Evolutionary conservation across 164 flowering plant genomes (phyloP), one percentile per base, ranked within the genome.

Genomic region (Protea cynaroides): DNA sequence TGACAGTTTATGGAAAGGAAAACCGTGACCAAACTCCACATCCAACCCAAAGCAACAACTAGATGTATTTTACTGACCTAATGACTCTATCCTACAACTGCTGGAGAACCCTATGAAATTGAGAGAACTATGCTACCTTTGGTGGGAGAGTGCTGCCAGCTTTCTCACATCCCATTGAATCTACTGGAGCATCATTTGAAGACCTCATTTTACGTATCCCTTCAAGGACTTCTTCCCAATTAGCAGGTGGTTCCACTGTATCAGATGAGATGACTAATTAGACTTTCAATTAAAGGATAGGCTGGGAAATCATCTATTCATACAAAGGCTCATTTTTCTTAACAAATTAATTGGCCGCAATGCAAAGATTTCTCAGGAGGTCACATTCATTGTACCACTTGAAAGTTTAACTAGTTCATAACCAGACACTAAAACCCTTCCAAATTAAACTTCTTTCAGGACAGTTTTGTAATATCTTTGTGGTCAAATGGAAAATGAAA

Each of bases 161-260:
- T 79, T 87, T 92, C 80, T 90, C 99, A 81, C 97, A 92, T 65
- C 96, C 97, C 95, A 92, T 85, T 9, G 88, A 77, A 74, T 95
- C 97, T 43, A 95, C 99, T 11, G 99, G 98, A 61, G 97, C 99
- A 82, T 84, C 89, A 71, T 86, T 92, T 43, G 83, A 79, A 52
- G 91, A 82, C 70, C 96, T 88, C 96, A 95, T 92, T 55, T 76
- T 72, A 21, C 82, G 83, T 44, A 95, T 92, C 37, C 92, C 97
- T 69, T 88, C 79, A 47, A 90, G 94, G 36, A 95, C 85, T 62
- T 77, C 86, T 67, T 81, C 91, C 99, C 99, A 95, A 64, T 90
- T 81, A 36, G 70, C 78, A 72, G 98, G 99, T 63, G 84, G 61
- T 64, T 72, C 73, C 66, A 64, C 95, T 88, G 74, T 22, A 62